Conservation (phyloP, 345 rosid genomes). For the Euphorbia lathyris region DNA sequence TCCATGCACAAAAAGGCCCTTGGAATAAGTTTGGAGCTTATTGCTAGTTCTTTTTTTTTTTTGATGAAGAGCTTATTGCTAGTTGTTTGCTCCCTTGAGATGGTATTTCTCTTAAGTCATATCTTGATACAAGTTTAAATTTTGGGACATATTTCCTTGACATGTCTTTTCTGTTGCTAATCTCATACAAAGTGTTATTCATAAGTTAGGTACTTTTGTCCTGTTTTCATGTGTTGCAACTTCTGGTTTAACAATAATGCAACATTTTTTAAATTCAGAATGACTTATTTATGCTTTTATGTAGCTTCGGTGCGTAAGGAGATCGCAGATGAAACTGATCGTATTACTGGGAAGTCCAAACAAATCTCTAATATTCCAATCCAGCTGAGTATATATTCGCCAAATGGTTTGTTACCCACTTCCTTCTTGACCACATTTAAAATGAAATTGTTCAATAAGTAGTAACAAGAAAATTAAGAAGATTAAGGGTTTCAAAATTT, state of each 20-base stretch:
- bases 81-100: background rate
- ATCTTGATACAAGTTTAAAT: background rate
- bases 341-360: conserved; percentile 67
- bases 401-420: conserved; percentile 59
- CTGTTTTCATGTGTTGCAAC: background rate
- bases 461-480: background rate
- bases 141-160: background rate
- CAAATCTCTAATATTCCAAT: conserved; percentile 73
- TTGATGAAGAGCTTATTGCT: background rate
- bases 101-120: background rate
- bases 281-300: conserved; percentile 13
- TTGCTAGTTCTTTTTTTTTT: background rate
- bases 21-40: background rate
- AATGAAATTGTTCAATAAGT: conserved; percentile 13
- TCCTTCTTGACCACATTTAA: conserved; percentile 8
- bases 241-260: background rate
- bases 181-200: background rate
- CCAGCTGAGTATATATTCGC: conserved; percentile 72
- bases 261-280: background rate
- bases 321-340: conserved; percentile 70
- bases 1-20: background rate
- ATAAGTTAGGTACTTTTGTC: background rate
- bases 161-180: background rate
- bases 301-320: conserved; percentile 73
- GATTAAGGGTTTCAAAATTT: background rate